phyloP scores from a whole-genome alignment of 2,329 filamentous ascomycete species.

The Fusarium penzigii region DNA sequence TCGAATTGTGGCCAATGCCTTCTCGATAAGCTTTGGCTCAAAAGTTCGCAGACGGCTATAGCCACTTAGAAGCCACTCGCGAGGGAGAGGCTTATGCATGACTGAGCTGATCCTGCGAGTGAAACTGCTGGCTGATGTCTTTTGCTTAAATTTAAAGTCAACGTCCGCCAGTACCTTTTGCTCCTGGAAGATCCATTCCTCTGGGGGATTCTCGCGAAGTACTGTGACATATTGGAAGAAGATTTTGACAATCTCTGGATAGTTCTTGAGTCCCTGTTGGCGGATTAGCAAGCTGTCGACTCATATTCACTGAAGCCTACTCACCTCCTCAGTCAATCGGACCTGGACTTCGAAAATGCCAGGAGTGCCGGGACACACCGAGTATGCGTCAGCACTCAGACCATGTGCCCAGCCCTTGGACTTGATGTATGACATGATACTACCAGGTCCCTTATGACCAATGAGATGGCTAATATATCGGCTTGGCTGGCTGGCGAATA shows the following conservation, averaged over 20 bases:
- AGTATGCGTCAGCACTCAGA: conserved; percentile 73
- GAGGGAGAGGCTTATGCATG: conserved; percentile 88
- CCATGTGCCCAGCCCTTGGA: conserved; percentile 87
- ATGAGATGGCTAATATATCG: conserved; percentile 87
- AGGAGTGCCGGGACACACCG: conserved; percentile 74
- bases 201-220: conserved; percentile 75
- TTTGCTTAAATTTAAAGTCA: conserved; percentile 93
- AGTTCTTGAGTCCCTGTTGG: conserved; percentile 67
- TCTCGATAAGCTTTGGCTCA: conserved; percentile 72
- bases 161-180: conserved; percentile 88
- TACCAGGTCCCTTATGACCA: conserved; percentile 89
- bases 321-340: conserved; percentile 77
- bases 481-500: conserved; percentile 79
- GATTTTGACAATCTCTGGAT: conserved; percentile 78
- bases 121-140: conserved; percentile 85
- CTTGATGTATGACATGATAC: conserved; percentile 87
- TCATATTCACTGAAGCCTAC: conserved; percentile 3
- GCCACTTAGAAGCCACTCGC: conserved; percentile 85
- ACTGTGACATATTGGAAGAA: conserved; percentile 92
- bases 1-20: conserved; percentile 71
- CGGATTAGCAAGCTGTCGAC: conserved; percentile 11
- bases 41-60: conserved; percentile 77
- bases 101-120: conserved; percentile 80
- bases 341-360: conserved; percentile 80
- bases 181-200: conserved; percentile 93